These are phyloP conservation scores for Lasiodiplodia sp. DNA, from an alignment of 2,329 filamentous ascomycete genomes.

Conservation along the genomic window DNA sequence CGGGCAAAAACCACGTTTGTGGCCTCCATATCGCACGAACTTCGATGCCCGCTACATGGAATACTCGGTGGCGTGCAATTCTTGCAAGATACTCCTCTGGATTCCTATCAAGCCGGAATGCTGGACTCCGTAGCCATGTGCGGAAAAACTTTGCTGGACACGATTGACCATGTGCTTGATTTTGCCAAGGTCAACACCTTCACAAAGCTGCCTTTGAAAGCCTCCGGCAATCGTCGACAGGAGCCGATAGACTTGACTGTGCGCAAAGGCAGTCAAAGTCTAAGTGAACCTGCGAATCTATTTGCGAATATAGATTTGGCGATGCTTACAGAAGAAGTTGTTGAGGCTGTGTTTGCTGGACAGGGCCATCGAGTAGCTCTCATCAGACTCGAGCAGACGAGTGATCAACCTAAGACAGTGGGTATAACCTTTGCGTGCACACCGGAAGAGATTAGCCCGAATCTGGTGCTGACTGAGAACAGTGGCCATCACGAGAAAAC, in stretches of 20 bases:
- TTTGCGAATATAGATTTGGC: constrained; percentile 45
- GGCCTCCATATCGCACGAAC: constrained; percentile 67
- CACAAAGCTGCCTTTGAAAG: constrained; percentile 35
- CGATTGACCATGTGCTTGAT: constrained; percentile 52
- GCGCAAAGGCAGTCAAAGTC: constrained; percentile 43
- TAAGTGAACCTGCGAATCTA: constrained; percentile 29
- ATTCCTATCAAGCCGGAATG: constrained; percentile 39
- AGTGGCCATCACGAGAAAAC: neutral
- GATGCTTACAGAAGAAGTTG: constrained; percentile 45
- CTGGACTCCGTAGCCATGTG: constrained; percentile 49
- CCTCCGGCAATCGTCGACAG: constrained; percentile 44
- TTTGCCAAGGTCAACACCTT: constrained; percentile 51
- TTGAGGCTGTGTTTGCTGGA: constrained; percentile 41
- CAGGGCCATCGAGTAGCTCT: constrained; percentile 10
- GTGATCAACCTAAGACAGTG: constrained; percentile 40
- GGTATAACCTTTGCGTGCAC: constrained; percentile 41
- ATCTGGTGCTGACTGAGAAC: neutral
- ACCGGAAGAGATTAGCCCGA: neutral
- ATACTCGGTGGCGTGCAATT: constrained; percentile 60
- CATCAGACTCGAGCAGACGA: constrained; percentile 11
- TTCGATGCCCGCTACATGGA: constrained; percentile 68
- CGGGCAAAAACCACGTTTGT: constrained; percentile 65
- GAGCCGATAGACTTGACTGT: constrained; percentile 35
- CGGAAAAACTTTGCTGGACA: constrained; percentile 50
- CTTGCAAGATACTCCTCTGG: constrained; percentile 53